Evolutionary conservation across 1,139 yeast species (phyloP).

Genomic region (Meyerozyma guilliermondii): DNA sequence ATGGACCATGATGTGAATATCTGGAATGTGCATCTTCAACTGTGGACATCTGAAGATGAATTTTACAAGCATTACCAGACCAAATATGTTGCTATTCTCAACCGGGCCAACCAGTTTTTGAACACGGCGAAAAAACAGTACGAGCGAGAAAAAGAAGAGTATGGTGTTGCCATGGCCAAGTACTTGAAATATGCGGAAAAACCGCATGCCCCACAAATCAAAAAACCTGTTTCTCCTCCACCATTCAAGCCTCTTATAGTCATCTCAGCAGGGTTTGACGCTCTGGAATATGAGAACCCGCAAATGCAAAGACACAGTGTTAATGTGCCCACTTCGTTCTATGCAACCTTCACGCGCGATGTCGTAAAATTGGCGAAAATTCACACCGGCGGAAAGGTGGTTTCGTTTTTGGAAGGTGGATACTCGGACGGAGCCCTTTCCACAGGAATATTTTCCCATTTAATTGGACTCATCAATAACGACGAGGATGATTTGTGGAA

Average conservation of each 20-base stretch:
- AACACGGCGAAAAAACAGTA: conserved; percentile 43
- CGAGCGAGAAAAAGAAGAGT: conserved; percentile 33
- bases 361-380: conserved; percentile 60
- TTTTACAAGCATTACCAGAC: conserved; percentile 60
- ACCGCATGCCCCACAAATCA: conserved; percentile 19
- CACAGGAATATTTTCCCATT: conserved; percentile 77
- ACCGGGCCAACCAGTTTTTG: conserved; percentile 66
- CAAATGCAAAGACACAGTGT: conserved; percentile 86
- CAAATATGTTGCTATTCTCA: conserved; percentile 57
- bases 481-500: conserved; percentile 53
- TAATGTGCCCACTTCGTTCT: conserved; percentile 79
- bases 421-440: conserved; percentile 80
- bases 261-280: conserved; percentile 86
- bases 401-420: conserved; percentile 82
- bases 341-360: conserved; percentile 68
- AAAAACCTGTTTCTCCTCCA: conserved; percentile 33
- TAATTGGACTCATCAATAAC: conserved; percentile 51
- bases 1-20: conserved; percentile 77
- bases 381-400: conserved; percentile 56
- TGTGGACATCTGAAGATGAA: conserved; percentile 59
- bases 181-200: conserved; percentile 25
- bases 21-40: conserved; percentile 81
- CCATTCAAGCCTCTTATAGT: conserved; percentile 68
- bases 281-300: conserved; percentile 76
- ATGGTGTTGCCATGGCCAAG: conserved; percentile 22